Evolutionary conservation across 306 rosid species (phyloP).

Genomic region (Malus orientalis): DNA sequence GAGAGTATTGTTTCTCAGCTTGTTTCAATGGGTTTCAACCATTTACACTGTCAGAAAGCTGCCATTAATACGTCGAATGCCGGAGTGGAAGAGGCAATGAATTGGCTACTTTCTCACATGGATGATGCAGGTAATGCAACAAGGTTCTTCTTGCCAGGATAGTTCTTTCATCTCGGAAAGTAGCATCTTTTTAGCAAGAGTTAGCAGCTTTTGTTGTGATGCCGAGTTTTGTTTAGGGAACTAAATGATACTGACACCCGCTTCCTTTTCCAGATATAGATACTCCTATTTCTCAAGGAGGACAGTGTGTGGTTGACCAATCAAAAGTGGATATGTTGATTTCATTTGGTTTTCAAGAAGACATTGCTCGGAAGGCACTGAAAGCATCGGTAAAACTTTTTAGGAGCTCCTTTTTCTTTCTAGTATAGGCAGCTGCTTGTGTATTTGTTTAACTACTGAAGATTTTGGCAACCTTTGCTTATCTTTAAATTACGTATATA

Average conservation of each 20-base stretch:
- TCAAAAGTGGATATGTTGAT: slow-evolving; percentile 69
- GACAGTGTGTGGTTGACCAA: slow-evolving; percentile 54
- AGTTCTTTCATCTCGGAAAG: neutral
- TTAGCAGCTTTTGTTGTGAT: slow-evolving; percentile 1
- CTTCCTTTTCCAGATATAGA: slow-evolving; percentile 51
- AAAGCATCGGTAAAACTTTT: slow-evolving; percentile 60
- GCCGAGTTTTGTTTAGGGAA: neutral
- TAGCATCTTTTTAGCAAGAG: neutral
- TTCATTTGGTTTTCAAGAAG: slow-evolving; percentile 92
- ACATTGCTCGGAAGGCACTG: slow-evolving; percentile 67
- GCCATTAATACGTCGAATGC: slow-evolving; percentile 72
- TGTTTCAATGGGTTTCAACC: slow-evolving; percentile 85
- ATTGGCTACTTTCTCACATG: slow-evolving; percentile 91
- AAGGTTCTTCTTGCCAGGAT: slow-evolving; percentile 5
- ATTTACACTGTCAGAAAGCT: slow-evolving; percentile 87
- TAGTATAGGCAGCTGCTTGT: neutral
- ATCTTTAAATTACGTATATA: neutral
- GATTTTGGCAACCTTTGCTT: neutral
- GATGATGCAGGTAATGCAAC: slow-evolving; percentile 68
- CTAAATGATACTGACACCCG: slow-evolving; percentile 10
- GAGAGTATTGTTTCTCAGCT: slow-evolving; percentile 83
- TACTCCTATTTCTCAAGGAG: slow-evolving; percentile 50
- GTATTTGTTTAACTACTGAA: neutral
- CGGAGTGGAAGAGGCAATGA: slow-evolving; percentile 98
- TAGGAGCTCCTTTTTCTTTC: neutral